Conservation (phyloP, 1,284 basidiomycete genomes). For the Rhodotorula sp. region DNA sequence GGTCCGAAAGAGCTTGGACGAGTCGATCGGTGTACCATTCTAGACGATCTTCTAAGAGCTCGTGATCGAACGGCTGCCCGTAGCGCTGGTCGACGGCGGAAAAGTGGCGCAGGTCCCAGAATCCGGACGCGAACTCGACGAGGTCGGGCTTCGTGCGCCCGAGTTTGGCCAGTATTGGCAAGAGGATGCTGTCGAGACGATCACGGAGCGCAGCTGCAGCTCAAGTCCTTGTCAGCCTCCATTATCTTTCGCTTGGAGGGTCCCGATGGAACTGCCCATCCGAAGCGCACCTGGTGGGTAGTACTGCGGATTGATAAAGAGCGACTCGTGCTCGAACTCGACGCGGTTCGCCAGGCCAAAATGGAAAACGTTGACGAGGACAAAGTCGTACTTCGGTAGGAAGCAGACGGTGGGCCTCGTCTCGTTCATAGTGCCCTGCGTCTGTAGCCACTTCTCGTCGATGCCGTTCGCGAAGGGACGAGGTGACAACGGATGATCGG, state of each 20-base stretch:
- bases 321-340: constrained; percentile 36
- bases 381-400: constrained; percentile 34
- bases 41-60: constrained; percentile 27
- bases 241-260: no score
- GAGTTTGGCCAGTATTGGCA: constrained; percentile 28
- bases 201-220: constrained; percentile 30
- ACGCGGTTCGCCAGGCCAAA: constrained; percentile 36
- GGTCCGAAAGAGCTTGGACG: constrained; percentile 21
- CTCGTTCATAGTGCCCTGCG: constrained; percentile 6
- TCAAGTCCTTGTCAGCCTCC: neutral
- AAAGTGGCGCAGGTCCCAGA: constrained; percentile 41
- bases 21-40: constrained; percentile 34
- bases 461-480: constrained; percentile 37
- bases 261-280: no score
- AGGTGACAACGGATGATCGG: constrained; percentile 36
- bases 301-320: constrained; percentile 27
- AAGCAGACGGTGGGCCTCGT: constrained; percentile 35
- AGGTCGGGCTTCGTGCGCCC: constrained; percentile 31
- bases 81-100: constrained; percentile 24
- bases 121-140: constrained; percentile 36
- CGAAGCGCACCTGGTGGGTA: constrained; percentile 31
- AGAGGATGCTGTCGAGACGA: constrained; percentile 32
- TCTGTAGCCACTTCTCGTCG: constrained; percentile 30
- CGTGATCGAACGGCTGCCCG: constrained; percentile 5
- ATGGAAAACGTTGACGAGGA: constrained; percentile 35